Conservation (phyloP, 2,329 filamentous ascomycete genomes). For the Fusarium clavum region DNA sequence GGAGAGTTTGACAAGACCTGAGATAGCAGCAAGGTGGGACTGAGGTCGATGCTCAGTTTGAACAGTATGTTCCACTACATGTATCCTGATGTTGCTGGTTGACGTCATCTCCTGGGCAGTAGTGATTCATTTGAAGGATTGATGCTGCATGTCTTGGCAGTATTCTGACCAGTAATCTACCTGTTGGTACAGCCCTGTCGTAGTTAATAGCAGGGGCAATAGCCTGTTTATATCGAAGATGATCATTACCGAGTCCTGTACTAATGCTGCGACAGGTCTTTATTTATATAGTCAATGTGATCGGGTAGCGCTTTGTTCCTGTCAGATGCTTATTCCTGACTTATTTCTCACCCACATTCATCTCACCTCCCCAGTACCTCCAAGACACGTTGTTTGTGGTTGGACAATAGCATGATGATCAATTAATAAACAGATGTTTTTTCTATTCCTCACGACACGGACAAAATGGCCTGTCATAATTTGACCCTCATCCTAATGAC, state of each 20-base stretch:
- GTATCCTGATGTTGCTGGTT: neutral
- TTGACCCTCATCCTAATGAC: neutral
- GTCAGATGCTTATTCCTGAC: neutral
- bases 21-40: neutral
- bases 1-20: neutral
- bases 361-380: no score
- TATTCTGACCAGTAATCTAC: fast-evolving
- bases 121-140: neutral
- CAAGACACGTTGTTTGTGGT: no score
- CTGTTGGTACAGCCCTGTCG: neutral
- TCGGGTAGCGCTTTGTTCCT: neutral
- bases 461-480: neutral
- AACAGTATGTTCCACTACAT: neutral
- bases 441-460: no score
- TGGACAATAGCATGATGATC: no score
- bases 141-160: neutral
- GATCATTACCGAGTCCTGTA: neutral
- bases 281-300: no score
- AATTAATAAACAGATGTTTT: no score
- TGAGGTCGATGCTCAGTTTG: fast-evolving
- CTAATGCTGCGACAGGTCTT: neutral
- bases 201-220: neutral
- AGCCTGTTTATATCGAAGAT: neutral
- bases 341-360: neutral
- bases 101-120: neutral